These are phyloP conservation scores for Colletotrichum tropicicola DNA, from an alignment of 2,329 filamentous ascomycete genomes.

Conservation along the genomic window DNA sequence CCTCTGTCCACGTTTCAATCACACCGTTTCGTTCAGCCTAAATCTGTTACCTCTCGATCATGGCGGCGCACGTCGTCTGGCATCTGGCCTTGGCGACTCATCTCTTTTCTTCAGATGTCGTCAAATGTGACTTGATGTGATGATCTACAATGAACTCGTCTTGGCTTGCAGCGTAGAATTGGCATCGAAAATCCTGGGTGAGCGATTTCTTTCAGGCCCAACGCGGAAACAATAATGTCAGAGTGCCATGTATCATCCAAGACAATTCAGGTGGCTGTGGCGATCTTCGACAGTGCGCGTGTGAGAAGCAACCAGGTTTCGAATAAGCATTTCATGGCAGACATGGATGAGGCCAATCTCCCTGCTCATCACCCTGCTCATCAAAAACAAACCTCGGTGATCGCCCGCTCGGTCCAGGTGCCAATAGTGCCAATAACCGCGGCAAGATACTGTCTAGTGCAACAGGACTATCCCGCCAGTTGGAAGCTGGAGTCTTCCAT, in stretches of 20 bases:
- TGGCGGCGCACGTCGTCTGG: not conserved
- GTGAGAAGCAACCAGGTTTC: constrained; percentile 1
- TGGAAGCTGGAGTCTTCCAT: not conserved
- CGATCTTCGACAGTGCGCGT: constrained; percentile 15
- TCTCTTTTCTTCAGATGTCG: not conserved
- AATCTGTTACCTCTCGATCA: not conserved
- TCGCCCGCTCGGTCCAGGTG: constrained; percentile 16
- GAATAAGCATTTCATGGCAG: not conserved
- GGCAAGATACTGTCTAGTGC: too few relatives aligned
- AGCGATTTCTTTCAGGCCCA: too few relatives aligned
- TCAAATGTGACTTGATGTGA: not conserved
- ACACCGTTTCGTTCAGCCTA: not conserved
- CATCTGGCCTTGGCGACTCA: not conserved
- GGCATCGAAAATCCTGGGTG: not conserved
- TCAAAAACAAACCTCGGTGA: constrained; percentile 5
- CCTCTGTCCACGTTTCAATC: not conserved
- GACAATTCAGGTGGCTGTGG: not conserved
- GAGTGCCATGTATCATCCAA: not conserved
- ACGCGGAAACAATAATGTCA: not conserved
- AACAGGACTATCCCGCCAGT: not conserved
- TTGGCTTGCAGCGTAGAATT: not conserved
- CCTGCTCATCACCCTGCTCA: not conserved
- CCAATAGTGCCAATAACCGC: not conserved
- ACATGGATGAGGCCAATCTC: constrained; percentile 2
- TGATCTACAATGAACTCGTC: not conserved